These are phyloP conservation scores for Neoboletus brunneissimus DNA, from an alignment of 768 basidiomycete genomes.

Conservation along the genomic window DNA sequence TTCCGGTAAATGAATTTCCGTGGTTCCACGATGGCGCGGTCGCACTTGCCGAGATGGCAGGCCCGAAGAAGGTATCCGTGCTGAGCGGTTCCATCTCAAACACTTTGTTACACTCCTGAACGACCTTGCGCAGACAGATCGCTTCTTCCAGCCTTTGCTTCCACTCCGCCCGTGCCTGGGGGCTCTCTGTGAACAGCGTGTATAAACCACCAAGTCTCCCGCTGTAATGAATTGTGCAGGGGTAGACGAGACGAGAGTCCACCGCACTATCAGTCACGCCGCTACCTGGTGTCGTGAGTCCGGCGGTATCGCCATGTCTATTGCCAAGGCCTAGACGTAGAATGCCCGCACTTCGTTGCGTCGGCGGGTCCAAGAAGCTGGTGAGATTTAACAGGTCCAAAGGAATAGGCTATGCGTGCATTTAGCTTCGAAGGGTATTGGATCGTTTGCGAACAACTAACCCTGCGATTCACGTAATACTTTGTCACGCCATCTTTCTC, in stretches of 20 bases:
- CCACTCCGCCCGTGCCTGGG: slow-evolving; percentile 80
- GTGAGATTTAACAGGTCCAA: slow-evolving; percentile 85
- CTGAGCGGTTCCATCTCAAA: slow-evolving; percentile 92
- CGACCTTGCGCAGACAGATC: slow-evolving; percentile 75
- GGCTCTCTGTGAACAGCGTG: slow-evolving; percentile 82
- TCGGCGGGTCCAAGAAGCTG: slow-evolving; percentile 77
- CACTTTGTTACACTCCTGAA: slow-evolving; percentile 91
- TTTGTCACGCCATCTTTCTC: slow-evolving; percentile 72
- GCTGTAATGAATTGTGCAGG: slow-evolving; percentile 85
- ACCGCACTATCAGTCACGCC: slow-evolving; percentile 39
- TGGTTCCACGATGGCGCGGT: slow-evolving; percentile 57
- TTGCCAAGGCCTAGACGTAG: slow-evolving; percentile 56
- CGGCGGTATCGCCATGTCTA: slow-evolving; percentile 30
- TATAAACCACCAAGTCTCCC: slow-evolving; percentile 85
- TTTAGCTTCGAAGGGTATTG: neutral
- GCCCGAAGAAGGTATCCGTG: slow-evolving; percentile 81
- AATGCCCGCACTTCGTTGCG: slow-evolving; percentile 70
- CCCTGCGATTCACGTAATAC: slow-evolving; percentile 79
- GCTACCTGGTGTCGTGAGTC: slow-evolving; percentile 27
- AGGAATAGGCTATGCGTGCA: slow-evolving; percentile 72
- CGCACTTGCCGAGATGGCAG: slow-evolving; percentile 51
- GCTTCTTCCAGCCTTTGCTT: slow-evolving; percentile 87
- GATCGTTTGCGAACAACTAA: slow-evolving; percentile 34
- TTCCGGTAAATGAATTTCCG: slow-evolving; percentile 71
- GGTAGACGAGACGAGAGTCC: slow-evolving; percentile 79